Base-by-base conservation (phyloP, 805 yeast species). In the Wickerhamiella qilinensis region DNA sequence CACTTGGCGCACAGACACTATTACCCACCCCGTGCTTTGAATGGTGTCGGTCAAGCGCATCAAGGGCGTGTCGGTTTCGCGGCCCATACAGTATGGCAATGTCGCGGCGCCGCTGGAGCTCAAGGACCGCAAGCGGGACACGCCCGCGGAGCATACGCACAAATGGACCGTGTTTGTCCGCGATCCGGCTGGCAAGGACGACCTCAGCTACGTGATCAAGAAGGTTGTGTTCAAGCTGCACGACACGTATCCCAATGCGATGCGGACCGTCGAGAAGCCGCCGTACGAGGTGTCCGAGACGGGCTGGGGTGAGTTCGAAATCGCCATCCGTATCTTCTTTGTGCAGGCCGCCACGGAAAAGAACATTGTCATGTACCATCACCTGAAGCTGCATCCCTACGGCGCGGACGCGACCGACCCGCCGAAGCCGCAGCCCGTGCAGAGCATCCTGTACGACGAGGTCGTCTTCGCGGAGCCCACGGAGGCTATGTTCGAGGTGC, bases 221-320 rank as follows among this genome's bases (percentile, higher is more conserved):
- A 78, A 82, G 56, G 97, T 91, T 1, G 88, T 86, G 0, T 91
- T 88, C 65, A 91, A 91, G 55, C 64, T 91, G 18, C 98, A 91
- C 57, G 98, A 91, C 46, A 91, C 98, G 1, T 91, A 88, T 51
- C 78, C 77, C 17, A 82, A 77, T 49, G 73, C 95, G 1, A 73
- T 84, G n/a, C 64, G 99, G 39, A 69, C 91, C 1, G 67, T 88
- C 14, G 97, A 91, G 45, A 55, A 65, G 22, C 96, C 97, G 2
- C 98, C 98, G 0, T 91, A 79, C 51, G 93, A 85, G 56, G 84
- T 91, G 21, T 80, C 94, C 2, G 99, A 91, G 53, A 82, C 97
- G 0, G 99, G 99, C 0, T 91, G 99, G 99, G 99, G 99, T 47
- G 99, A 91, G 57, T 91, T 91, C 58, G 99, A 91, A 53, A 79